Evolutionary conservation across 371 early-diverging fungal species (phyloP).

Genomic region (Mucor velutinosus): DNA sequence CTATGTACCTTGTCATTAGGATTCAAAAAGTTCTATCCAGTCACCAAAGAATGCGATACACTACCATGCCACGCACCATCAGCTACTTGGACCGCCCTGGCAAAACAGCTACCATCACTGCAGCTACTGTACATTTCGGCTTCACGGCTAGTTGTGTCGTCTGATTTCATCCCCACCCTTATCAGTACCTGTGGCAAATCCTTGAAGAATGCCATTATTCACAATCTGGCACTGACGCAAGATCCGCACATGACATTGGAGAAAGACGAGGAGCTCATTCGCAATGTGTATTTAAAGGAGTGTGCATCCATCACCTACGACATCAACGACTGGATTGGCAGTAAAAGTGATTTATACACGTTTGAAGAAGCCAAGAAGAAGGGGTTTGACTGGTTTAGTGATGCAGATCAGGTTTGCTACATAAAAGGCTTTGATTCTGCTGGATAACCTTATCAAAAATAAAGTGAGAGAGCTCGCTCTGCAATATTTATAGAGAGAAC

Average conservation of each 20-base stretch:
- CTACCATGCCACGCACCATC: conserved; percentile 42
- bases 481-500: no score
- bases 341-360: conserved; percentile 12
- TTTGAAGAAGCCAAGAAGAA: conserved; percentile 26
- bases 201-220: conserved; percentile 39
- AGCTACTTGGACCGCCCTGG: conserved; percentile 33
- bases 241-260: neutral
- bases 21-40: conserved; percentile 32
- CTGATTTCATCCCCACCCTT: conserved; percentile 32
- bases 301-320: conserved; percentile 5
- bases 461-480: no score
- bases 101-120: conserved; percentile 22
- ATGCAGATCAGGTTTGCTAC: conserved; percentile 39
- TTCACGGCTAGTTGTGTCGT: conserved; percentile 19
- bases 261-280: neutral
- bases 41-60: conserved; percentile 23
- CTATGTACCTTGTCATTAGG: conserved; percentile 40
- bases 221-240: conserved; percentile 28
- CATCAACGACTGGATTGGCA: neutral
- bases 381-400: conserved; percentile 36
- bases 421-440: conserved; percentile 34
- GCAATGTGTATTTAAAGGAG: conserved; percentile 11
- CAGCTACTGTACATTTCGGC: conserved; percentile 40
- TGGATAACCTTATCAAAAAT: neutral
- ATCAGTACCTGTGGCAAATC: conserved; percentile 5